Base-by-base conservation (phyloP, 257 asterid species). In the Haberlea rhodopensis region DNA sequence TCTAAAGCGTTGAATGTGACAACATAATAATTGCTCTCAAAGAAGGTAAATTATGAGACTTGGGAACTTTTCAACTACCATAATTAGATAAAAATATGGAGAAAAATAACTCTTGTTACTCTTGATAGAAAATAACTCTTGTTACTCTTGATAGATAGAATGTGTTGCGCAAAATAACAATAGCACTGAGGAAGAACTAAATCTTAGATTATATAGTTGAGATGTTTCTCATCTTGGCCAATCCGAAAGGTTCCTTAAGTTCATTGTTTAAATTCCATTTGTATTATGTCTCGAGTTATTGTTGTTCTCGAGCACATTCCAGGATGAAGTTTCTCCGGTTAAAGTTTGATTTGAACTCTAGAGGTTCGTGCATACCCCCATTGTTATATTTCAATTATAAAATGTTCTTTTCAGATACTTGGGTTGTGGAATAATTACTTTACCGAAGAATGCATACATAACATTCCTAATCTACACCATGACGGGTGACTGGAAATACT, bases 1-100 rank as follows among this genome's bases (percentile, higher is more conserved):
- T 76, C 87, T 92, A 19, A 92, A 76, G 99, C 97, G 61, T 69
- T 87, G 81, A 87, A 89, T 74, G 96, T 92, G 77, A 85, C 99
- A 43, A 81, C 95, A n/a, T 90, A 81, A 69, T 62, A 86, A 80
- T n/a, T 67, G 97, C 99, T 37, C 79, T 92, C 52, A 66, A 40
- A 51, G 96, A 89, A 85, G 99, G 99, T 92, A 46, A 59, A 6
- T 37, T 52, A 8, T 67, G 8, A 15, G 9, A 16, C 11, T 51
- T 71, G 24, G 15, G 9, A 3, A 26, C 46, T 49, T 21, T 37
- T 46, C 57, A 11, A 19, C 51, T 54, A 11, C 20, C 18, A 60
- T 18, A 43, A 43, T 13, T 5, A 49, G 28, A 26, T 46, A 32
- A 10, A 18, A 23, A 37, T 60, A 56, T 46, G 21, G 29, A 25